Evolutionary conservation across 495 filamentous ascomycete species (phyloP).

Genomic region (Tuber microsphaerosporum): DNA sequence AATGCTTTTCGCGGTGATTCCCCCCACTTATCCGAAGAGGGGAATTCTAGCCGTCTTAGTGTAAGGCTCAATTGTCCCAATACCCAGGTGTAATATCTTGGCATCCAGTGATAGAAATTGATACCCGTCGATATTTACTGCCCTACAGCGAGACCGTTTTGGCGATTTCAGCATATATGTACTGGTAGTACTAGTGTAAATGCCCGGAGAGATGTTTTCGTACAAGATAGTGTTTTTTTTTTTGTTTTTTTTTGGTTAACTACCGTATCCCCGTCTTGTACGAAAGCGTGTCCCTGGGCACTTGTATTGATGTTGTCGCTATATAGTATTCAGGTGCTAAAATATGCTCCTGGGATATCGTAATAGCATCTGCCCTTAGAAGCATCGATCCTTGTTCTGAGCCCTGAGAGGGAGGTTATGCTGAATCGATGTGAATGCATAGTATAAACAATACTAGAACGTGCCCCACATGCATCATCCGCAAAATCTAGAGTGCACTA

Average conservation of each 20-base stretch:
- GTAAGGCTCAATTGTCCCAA: neutral
- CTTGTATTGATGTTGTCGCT: no score
- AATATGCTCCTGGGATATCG: neutral
- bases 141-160: neutral
- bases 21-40: neutral
- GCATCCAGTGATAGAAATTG: neutral
- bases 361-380: neutral
- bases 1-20: neutral
- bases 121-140: neutral
- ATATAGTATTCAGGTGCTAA: neutral
- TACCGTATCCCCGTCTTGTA: no score
- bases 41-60: neutral
- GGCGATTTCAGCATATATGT: neutral
- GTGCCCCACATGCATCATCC: neutral
- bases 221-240: no score
- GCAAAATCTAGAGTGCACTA: neutral
- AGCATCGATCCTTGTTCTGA: neutral
- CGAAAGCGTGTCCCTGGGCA: neutral
- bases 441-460: neutral
- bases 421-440: neutral
- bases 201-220: no score
- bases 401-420: neutral
- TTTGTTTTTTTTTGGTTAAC: no score
- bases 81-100: neutral
- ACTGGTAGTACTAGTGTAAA: neutral